Evolutionary conservation across 305 asterid genomes (phyloP), one percentile per base, ranked within the genome.

Genomic region (Fraxinus nigra): DNA sequence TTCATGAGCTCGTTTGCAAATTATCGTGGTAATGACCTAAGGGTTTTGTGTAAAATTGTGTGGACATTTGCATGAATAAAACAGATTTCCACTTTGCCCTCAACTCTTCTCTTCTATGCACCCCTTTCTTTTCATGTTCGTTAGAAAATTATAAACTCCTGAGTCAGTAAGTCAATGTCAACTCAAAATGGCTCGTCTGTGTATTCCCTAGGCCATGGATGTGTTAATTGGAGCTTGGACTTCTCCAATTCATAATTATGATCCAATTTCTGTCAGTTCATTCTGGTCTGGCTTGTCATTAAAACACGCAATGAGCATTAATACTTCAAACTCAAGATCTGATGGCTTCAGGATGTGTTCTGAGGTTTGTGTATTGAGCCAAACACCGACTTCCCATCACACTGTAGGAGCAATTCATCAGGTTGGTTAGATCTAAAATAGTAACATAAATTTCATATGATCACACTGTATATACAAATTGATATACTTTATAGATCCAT

Each of bases 191-290:
- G 74, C 74, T 10, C 18, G 13, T 30, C 20, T 11, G 9, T 28
- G 14, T 67, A 67, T 67, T 67, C 33, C n/a, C 30, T 72, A 43
- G 56, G 61, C 75, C 30, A 32, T 79, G 77, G 51, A 65, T 83
- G 81, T 75, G 69, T 69, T 76, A 35, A 16, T 35, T 4, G 26
- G 72, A 79, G 28, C 28, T 9, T 56, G 9, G 32, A 33, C 72
- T 43, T 76, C 54, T 48, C 43, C 73, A 75, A 56, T 33, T 40
- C n/a, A 61, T 14, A 67, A 48, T 72, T 77, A 54, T 33, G 65
- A 14, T 1, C 30, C 76, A 69, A 35, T 78, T 69, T 48, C 74
- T 72, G n/a, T 8, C 67, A 76, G 76, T 4, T 22, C 18, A 26
- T 67, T 67, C 38, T 11, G 13, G n/a, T 67, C 38, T 67, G 38